Evolutionary conservation across 225 moss, liverwort and hornwort genomes (phyloP).

Genomic region (Ulota crispa): DNA sequence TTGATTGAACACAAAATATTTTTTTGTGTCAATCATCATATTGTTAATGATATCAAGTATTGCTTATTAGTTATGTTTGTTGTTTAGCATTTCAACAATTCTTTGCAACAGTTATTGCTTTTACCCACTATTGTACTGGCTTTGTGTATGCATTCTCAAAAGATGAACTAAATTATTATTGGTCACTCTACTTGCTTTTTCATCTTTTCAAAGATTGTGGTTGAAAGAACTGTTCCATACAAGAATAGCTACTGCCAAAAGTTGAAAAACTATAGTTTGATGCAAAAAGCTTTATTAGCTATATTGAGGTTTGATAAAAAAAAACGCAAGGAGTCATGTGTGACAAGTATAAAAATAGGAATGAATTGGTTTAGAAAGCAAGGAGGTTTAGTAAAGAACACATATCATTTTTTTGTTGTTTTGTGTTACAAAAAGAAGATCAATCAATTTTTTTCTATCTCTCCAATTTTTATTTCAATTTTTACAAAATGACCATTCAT

Average conservation of each 20-base stretch:
- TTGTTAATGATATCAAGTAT: fast-evolving
- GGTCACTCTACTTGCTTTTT: fast-evolving
- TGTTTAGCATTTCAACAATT: neutral
- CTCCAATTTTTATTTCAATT: fast-evolving
- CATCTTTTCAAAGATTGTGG: fast-evolving
- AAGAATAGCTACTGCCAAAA: fast-evolving
- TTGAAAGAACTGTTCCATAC: neutral
- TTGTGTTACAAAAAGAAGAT: neutral
- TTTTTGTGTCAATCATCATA: neutral
- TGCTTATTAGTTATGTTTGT: too few relatives aligned
- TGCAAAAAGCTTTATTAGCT: neutral
- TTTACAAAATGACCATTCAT: fast-evolving
- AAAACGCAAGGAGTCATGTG: neutral
- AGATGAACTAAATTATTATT: neutral
- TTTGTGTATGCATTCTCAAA: too few relatives aligned
- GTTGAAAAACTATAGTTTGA: neutral
- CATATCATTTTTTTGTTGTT: neutral
- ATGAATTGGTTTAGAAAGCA: neutral
- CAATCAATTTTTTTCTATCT: neutral
- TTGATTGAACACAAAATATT: too few relatives aligned
- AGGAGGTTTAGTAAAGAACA: neutral
- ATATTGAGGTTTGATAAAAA: neutral
- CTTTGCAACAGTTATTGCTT: too few relatives aligned
- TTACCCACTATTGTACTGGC: fast-evolving
- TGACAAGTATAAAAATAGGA: neutral